Evolutionary conservation across 2,329 filamentous ascomycete species (phyloP), one percentile per base, ranked within the genome.

Genomic region (Penicillium capsulatum): DNA sequence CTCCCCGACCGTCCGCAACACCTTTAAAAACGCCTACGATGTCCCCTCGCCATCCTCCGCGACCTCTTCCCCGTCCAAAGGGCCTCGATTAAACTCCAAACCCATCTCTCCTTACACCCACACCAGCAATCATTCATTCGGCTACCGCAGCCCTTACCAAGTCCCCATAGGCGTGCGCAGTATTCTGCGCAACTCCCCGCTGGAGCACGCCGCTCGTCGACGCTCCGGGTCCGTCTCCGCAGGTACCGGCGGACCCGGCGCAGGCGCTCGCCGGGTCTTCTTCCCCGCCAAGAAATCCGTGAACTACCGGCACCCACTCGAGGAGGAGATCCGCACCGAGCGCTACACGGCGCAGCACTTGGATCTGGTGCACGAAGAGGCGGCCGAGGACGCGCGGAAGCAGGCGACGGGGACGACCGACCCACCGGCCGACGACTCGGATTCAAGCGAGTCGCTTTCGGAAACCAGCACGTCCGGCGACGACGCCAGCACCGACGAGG

Each of bases 1-100:
- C 19, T 81, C 79, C 6, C 79, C 79, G 8, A 82, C 79, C 1
- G 65, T 72, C 29, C 69, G 74, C 52, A 82, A 81, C 59, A 82
- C 79, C 36, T 79, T 80, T 55, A 72, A 67, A 51, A 82, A 82
- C 61, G 73, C 75, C 35, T 79, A 78, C 50, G 71, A 77, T 28
- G 56, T 64, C 27, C 48, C 60, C n/a, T 58, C 55, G 16, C 59
- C 70, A 38, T 48, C 64, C 29, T 63, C 63, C 42, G 61, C 67
- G 37, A 59, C 65, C 14, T 54, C 59, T 10, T 69, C 63, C 4
- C 57, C 64, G 5, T 56, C 58, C 16, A 60, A 54, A 43, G 26
- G 47, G 11, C 40, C 55, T 29, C 54, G 57, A 17, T 54, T 59
- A 41, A 45, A 20, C 27, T 29, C 39, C 40, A 63, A 61, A 20